Evolutionary conservation across 2,329 filamentous ascomycete genomes (phyloP), one percentile per base, ranked within the genome.

Genomic region (Cercospora sp.): DNA sequence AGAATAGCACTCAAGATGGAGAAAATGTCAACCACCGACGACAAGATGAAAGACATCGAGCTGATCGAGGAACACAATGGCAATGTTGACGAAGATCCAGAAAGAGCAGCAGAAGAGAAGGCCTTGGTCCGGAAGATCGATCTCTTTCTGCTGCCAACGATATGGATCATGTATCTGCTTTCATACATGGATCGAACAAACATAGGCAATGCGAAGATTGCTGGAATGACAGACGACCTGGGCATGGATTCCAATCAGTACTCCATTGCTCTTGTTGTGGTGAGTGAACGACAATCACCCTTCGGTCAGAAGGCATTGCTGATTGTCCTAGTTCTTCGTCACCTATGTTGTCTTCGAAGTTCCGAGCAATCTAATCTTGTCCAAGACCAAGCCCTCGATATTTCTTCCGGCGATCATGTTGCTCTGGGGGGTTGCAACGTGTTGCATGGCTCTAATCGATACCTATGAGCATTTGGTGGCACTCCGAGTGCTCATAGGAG

Each of bases 301-400:
- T 4, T 23, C 5, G 42, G 42, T 23, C 42, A 20, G 9, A 18
- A 3, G 9, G 42, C 18, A 48, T 23, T 48, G 16, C 28, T 57
- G 5, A 57, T 10, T 3, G 53, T 7, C 53, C 3, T 18, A 57
- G 53, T 88, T 87, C 78, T 72, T 72, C 63, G 57, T 73, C 30
- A 73, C 72, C 6, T 73, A 87, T 72, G 81, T 88, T 45, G 72
- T 84, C 13, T 86, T 84, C 69, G 84, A 87, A 72, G 80, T 85
- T 0, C 85, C 85, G 0, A 84, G 82, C 64, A 87, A 86, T 75
- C 82, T 87, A 74, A 78, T 86, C n/a, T 79, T 87, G 28, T 80
- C 82, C 40, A 80, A 80, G 42, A 81, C 81, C 18, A 79, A 80
- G 53, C 85, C 85, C 0, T 85, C 83, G 0, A 73, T 83, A n/a